Evolutionary conservation across 352 stramenopile species (phyloP).

Genomic region (Phytophthora nicotianae): DNA sequence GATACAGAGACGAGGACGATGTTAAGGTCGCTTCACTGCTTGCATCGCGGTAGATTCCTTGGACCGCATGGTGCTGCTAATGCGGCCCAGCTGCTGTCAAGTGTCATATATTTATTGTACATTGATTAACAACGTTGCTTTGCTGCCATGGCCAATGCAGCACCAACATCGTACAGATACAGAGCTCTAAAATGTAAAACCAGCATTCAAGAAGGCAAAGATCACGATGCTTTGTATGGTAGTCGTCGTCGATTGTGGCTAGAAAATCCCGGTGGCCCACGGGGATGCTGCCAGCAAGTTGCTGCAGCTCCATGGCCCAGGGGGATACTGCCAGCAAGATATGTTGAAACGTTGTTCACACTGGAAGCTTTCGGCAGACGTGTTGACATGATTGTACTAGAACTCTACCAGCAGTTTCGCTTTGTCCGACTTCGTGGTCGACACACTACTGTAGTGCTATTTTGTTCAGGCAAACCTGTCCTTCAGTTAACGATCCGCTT

Average conservation of each 20-base stretch:
- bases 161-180: slow-evolving; percentile 4
- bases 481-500: too few species aligned
- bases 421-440: too few species aligned
- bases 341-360: too few species aligned
- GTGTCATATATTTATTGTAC: slow-evolving; percentile 3
- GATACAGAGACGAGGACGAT: slow-evolving; percentile 16
- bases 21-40: background rate
- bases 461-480: too few species aligned
- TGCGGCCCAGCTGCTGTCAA: slow-evolving; percentile 3
- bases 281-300: too few species aligned
- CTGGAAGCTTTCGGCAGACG: slow-evolving; percentile 3
- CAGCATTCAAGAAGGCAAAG: slow-evolving; percentile 1
- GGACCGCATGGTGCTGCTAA: background rate
- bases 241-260: slow-evolving; percentile 7
- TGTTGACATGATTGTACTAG: too few species aligned
- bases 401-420: too few species aligned
- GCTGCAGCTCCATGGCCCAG: too few species aligned
- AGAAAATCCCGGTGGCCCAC: background rate
- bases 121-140: background rate
- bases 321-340: too few species aligned
- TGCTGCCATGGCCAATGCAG: background rate
- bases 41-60: slow-evolving; percentile 8
- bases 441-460: too few species aligned
- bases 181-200: background rate
- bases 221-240: slow-evolving; percentile 10